Evolutionary conservation across 2,329 filamentous ascomycete species (phyloP), one percentile per base, ranked within the genome.

Genomic region (Aspergillus neoniger): DNA sequence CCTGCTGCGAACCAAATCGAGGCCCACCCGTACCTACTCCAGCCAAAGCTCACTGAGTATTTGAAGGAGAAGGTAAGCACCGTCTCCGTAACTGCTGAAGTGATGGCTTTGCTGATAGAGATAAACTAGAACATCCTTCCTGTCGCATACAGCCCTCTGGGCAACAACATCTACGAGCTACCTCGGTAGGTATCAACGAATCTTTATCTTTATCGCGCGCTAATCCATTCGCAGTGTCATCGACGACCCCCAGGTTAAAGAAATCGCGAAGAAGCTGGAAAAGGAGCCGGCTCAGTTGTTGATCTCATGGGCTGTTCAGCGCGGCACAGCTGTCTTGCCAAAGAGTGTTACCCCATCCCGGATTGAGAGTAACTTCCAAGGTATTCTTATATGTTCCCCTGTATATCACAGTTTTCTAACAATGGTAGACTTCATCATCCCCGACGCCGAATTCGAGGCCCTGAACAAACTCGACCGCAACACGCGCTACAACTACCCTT

Each of bases 1-100:
- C 87, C 87, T 0, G 84, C 84, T 2, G 82, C 85, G 59, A 89
- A 90, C 73, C 87, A 90, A 72, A 85, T 89, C 65, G 87, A 90
- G 70, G 84, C 85, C 47, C 86, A 89, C 70, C 86, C 87, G 0
- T 89, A 88, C 70, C 77, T 89, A 2, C 86, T 88, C 66, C 87
- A 86, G 66, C 74, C 77, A 0, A 75, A 80, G 4, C 76, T 90
- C 7, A 69, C 85, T 2, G 74, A 80, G 10, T 85, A 80, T 69
- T 83, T 82, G 73, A 76, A 82, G 43, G 74, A 78, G 39, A 82
- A 86, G 66, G 80, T 80, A 58, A 85, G 57, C n/a, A n/a, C n/a
- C 15, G 3, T 4, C 6, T 3, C 1, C 3, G 2, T 23, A 2
- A 14, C 10, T 2, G 6, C 23, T 5, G 17, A 2, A 21, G 44